Base-by-base conservation (phyloP, 495 filamentous ascomycete genomes). In the Daldinia loculata region DNA sequence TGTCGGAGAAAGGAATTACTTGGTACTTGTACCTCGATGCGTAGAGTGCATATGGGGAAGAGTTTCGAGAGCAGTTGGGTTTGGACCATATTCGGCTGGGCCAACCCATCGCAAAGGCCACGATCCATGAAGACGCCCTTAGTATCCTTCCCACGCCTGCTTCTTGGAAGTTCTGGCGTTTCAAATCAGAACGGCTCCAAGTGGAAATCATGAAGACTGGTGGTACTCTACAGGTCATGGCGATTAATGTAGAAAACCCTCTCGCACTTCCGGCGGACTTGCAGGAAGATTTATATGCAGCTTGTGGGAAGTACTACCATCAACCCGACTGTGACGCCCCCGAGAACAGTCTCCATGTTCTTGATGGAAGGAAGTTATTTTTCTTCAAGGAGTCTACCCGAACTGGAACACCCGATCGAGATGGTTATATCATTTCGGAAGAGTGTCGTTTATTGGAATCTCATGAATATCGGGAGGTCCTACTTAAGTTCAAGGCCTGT, bases 261-360 rank as follows among this genome's bases (percentile, higher is more conserved):
- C 8, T 9, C 3, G 3, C 9, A 15, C 9, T 48, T 48, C 8
- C n/a, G 19, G 3, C 7, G 6, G 43, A 5, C 2, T 24, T 22
- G 43, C 29, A 15, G 6, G 6, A 15, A 5, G 56, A 60, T 11
- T 8, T 61, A 3, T 3, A 15, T 8, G 59, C 63, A 12, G 74
- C 93, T 19, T 67, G 66, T 3, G 91, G 92, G 1, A 72, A 61
- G 0, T 95, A 93, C 74, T 43, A 79, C 1, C 80, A 84, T 15
- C 75, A 86, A 8, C 87, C 84, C 2, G 66, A 88, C 2, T 97
- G 93, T 73, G 93, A 91, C 15, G 93, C 89, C 3, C 85, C 93
- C 0, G 83, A 80, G 45, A 80, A 83, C 7, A 82, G 82, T 34
- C 80, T 95, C 8, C 89, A 92, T 63, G 76, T 76, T 22, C 84